Percentiles rank a stretch among this genome's conserved stretches.
Conservation (phyloP, 805 yeast species). For the Candida pini region DNA sequence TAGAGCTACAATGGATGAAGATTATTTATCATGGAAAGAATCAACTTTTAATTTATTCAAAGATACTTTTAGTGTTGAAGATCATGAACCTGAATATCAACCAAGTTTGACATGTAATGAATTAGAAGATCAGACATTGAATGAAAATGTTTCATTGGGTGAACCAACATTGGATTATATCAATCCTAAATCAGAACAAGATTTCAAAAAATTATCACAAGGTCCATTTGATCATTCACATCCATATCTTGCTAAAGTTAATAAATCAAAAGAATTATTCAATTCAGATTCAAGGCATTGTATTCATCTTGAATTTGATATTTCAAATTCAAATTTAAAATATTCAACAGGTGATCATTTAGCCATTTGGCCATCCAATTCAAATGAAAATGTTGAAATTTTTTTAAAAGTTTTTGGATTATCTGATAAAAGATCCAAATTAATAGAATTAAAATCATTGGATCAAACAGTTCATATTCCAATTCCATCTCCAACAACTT, state of each 20-base stretch:
- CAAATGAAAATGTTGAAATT: slow-evolving; percentile 64
- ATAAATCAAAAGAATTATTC: slow-evolving; percentile 64
- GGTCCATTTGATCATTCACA: slow-evolving; percentile 80
- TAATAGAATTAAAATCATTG: slow-evolving; percentile 58
- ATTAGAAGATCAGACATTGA: slow-evolving; percentile 26
- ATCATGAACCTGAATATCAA: slow-evolving; percentile 73
- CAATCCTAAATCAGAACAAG: slow-evolving; percentile 28
- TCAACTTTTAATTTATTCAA: slow-evolving; percentile 59
- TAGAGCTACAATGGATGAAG: slow-evolving; percentile 90
- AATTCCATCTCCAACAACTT: slow-evolving; percentile 80
- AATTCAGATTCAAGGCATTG: slow-evolving; percentile 62
- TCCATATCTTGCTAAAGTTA: slow-evolving; percentile 75
- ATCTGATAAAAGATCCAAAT: slow-evolving; percentile 41
- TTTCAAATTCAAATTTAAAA: slow-evolving; percentile 65
- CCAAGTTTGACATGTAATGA: slow-evolving; percentile 52
- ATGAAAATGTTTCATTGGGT: slow-evolving; percentile 58
- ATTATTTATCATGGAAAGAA: slow-evolving; percentile 91
- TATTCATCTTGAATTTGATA: slow-evolving; percentile 85
- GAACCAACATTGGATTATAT: slow-evolving; percentile 68
- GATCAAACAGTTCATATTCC: slow-evolving; percentile 57
- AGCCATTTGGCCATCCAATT: slow-evolving; percentile 91
- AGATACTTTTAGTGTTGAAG: slow-evolving; percentile 60
- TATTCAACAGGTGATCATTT: slow-evolving; percentile 95
- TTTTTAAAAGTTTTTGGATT: slow-evolving; percentile 64
- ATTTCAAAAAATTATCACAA: slow-evolving; percentile 31